Evolutionary conservation across 163 green algal species (phyloP).

Genomic region (Scenedesmus sp.): DNA sequence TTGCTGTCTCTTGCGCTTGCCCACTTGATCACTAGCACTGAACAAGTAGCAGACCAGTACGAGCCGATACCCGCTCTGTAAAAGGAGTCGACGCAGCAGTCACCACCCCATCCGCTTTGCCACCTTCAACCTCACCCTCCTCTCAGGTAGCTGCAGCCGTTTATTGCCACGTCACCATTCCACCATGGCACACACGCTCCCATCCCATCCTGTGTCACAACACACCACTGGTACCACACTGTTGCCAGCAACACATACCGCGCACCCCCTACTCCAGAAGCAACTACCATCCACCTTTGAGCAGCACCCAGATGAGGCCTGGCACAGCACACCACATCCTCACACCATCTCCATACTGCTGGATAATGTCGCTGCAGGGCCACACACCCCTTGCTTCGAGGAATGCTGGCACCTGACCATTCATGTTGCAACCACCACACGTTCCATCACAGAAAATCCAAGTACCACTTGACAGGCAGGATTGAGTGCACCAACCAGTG

Average conservation of each 20-base stretch:
- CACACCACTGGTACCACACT: too few relatives aligned
- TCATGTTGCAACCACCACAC: not conserved
- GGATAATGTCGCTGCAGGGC: not conserved
- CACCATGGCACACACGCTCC: not conserved
- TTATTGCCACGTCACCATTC: too few relatives aligned
- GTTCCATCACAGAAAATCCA: not conserved
- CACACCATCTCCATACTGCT: too few relatives aligned
- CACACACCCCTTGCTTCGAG: not conserved
- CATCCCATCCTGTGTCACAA: too few relatives aligned
- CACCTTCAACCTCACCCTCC: too few relatives aligned
- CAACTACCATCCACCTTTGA: too few relatives aligned
- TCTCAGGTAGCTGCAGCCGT: too few relatives aligned
- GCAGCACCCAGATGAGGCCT: too few relatives aligned
- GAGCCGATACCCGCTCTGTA: not conserved
- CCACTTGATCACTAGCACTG: not conserved
- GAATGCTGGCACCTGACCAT: not conserved
- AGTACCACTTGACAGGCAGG: not conserved
- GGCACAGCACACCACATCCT: too few relatives aligned
- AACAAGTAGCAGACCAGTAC: not conserved
- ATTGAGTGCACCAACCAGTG: not conserved
- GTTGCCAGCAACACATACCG: too few relatives aligned
- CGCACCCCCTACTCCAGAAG: too few relatives aligned
- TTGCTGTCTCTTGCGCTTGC: not conserved
- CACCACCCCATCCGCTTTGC: too few relatives aligned
- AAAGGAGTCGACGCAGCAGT: not conserved